Percentiles rank a stretch among this genome's conserved stretches.
These are phyloP conservation scores for Candida tibetensis DNA, from an alignment of 805 yeast species.

Conservation along the genomic window DNA sequence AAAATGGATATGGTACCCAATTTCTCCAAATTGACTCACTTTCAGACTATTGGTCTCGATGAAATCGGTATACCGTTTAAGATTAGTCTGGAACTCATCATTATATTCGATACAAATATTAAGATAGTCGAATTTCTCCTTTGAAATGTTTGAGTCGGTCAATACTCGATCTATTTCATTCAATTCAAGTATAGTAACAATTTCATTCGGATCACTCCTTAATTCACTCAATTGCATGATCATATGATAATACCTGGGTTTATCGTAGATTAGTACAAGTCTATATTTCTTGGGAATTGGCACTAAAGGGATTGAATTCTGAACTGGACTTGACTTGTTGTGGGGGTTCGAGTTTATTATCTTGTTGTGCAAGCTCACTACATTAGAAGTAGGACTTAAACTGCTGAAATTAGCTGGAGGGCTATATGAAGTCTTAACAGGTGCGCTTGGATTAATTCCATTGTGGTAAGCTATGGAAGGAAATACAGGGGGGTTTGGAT, in stretches of 20 bases:
- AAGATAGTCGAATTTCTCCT: slow-evolving; percentile 18
- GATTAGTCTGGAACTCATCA: slow-evolving; percentile 24
- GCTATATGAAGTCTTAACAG: not conserved
- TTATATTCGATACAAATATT: slow-evolving; percentile 33
- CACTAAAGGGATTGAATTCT: not conserved
- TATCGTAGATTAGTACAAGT: slow-evolving; percentile 22
- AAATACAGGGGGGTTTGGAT: no score
- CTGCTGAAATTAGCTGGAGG: no score
- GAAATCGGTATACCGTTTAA: slow-evolving; percentile 20
- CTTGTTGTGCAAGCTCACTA: no score
- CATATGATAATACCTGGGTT: slow-evolving; percentile 27
- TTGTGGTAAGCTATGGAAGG: no score
- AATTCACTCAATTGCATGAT: slow-evolving; percentile 24
- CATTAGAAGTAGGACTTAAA: no score
- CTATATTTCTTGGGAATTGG: slow-evolving; percentile 10
- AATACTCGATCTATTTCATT: slow-evolving; percentile 16
- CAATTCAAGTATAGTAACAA: slow-evolving; percentile 17
- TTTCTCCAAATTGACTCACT: slow-evolving; percentile 17
- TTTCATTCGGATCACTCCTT: slow-evolving; percentile 14
- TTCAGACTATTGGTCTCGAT: slow-evolving; percentile 15
- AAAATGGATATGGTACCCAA: slow-evolving; percentile 37
- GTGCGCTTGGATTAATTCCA: no score
- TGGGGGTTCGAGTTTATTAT: not conserved
- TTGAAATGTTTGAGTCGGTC: slow-evolving; percentile 10
- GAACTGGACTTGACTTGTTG: slow-evolving; percentile 1